A percentile compares a stretch with the other conserved stretches of the same genome.
These are phyloP conservation scores for Mucor lusitanicus DNA, from an alignment of 371 early-diverging fungal genomes.

Conservation along the genomic window DNA sequence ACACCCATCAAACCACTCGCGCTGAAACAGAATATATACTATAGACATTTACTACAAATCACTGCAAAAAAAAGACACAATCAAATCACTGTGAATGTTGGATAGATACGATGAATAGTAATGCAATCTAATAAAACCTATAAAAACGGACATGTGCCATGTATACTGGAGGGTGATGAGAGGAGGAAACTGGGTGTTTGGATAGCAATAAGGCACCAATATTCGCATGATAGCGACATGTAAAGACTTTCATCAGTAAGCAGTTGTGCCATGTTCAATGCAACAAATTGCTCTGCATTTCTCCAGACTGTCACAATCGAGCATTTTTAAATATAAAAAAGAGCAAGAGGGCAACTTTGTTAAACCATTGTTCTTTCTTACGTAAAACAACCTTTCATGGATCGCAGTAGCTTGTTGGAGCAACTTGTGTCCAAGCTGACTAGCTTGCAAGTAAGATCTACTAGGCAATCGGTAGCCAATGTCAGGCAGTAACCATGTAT, in stretches of 20 bases:
- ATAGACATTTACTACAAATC: background rate
- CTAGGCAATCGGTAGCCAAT: background rate
- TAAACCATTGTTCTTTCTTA: background rate
- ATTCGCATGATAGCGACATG: too few species aligned
- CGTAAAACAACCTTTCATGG: background rate
- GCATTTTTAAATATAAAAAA: background rate
- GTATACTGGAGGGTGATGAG: background rate
- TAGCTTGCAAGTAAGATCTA: background rate
- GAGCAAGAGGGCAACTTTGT: background rate
- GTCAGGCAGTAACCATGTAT: background rate
- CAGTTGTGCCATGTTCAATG: background rate
- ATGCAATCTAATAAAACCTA: background rate
- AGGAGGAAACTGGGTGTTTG: background rate
- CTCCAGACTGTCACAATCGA: background rate
- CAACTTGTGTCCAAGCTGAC: slow-evolving; percentile 3
- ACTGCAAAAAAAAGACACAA: background rate
- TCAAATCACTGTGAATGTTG: background rate
- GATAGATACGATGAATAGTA: background rate
- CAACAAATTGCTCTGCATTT: background rate
- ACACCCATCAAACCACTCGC: background rate
- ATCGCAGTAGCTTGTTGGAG: background rate
- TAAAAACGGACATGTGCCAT: background rate
- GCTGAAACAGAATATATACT: background rate
- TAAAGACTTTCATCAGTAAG: too few species aligned
- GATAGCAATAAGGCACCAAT: background rate